Evolutionary conservation across 192 early-diverging fungal species (phyloP), one percentile per base, ranked within the genome.

Genomic region (Coemansia nantahalensis): DNA sequence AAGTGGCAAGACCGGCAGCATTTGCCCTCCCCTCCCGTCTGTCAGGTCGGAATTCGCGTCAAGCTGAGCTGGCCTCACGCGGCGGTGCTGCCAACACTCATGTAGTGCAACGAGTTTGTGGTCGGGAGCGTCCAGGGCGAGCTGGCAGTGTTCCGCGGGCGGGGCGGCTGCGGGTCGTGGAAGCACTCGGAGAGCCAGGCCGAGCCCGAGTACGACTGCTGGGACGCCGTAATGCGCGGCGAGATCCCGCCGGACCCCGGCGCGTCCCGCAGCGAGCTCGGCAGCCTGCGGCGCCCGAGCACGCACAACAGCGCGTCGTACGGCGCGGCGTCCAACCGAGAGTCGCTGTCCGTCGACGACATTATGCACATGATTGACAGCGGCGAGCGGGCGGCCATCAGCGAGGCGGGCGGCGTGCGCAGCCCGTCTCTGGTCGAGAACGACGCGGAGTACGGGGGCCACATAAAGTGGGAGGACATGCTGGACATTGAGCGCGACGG

Each of bases 81-180:
- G 3, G 26, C 7, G 26, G 4, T 28, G 26, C 26, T 28, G 26
- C 4, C 26, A 28, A 28, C n/a, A n/a, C n/a, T n/a, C n/a, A n/a
- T 52, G 44, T 76, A 76, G 72, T 76, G 72, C 48, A 77, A 77
- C 9, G 74, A 77, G 56, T 77, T 77, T 62, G 66, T 77, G 16
- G 74, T 77, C 34, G 74, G 74, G 4, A 77, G 62, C 35, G 66
- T 69, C 4, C 66, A 77, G 52, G 74, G 74, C 17, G 66, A 77
- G 39, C 55, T 77, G 62, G 74, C 74, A 11, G 63, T 77, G 16
- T 77, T 77, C 38, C 61, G 74, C 4, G 74, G 74, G 7, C 66
- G 66, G 18, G 74, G 74, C 8, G 74, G 74, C 32, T 69, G 74
- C 39, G 74, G 74, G 16, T 45, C 61, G 12, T 76, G 72, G 72